Conservation (phyloP, 2,329 filamentous ascomycete genomes). For the Tothia fuscella region DNA sequence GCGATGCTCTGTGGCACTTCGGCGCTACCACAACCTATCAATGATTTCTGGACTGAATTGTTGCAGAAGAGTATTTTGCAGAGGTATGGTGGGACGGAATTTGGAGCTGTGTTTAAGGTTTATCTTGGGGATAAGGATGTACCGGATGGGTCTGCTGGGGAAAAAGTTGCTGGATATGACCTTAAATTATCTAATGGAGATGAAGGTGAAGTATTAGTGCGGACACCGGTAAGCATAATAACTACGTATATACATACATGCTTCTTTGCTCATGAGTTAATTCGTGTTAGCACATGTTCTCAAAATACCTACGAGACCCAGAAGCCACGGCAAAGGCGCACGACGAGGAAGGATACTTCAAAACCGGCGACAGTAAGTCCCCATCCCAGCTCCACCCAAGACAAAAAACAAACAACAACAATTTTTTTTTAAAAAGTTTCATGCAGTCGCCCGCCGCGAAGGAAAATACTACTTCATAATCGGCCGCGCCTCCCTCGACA, state of each 20-base stretch:
- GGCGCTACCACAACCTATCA: constrained; percentile 37
- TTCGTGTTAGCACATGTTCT: constrained; percentile 25
- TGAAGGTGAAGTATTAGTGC: constrained; percentile 37
- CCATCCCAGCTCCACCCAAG: too few species aligned
- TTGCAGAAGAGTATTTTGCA: constrained; percentile 32
- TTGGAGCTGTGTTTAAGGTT: constrained; percentile 32
- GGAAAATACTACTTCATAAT: constrained; percentile 40
- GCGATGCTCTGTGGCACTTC: constrained; percentile 36
- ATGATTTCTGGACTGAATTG: constrained; percentile 38
- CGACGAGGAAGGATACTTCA: constrained; percentile 37
- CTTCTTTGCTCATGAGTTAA: background rate
- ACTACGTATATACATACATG: background rate
- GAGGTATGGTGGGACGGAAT: constrained; percentile 33
- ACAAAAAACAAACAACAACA: background rate
- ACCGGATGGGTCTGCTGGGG: constrained; percentile 24
- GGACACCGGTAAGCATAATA: constrained; percentile 20
- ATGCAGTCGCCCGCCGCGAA: constrained; percentile 21
- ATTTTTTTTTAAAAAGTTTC: background rate
- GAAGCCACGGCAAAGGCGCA: constrained; percentile 35
- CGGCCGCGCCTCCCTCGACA: constrained; percentile 39
- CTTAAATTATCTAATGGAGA: constrained; percentile 31
- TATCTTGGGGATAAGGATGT: constrained; percentile 21
- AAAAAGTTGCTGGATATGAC: constrained; percentile 27
- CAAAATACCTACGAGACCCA: constrained; percentile 28
- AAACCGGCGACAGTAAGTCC: constrained; percentile 30